Evolutionary conservation across 305 asterid species (phyloP), one percentile per base, ranked within the genome.

Genomic region (Euphrasia arctica): DNA sequence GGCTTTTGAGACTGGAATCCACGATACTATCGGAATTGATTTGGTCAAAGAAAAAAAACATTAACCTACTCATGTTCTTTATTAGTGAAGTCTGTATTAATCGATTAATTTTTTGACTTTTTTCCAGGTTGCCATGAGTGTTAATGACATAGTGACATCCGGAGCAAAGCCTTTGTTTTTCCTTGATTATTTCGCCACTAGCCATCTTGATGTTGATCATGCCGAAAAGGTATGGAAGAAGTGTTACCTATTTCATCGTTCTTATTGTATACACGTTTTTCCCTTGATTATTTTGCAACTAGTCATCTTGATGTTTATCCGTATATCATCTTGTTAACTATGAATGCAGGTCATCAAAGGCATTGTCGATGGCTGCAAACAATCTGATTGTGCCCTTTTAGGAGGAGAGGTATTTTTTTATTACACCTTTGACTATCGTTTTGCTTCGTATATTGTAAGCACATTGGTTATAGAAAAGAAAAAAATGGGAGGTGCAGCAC

Each of bases 131-230:
- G 98, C 98, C 2, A 92, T 92, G 98, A 89, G 98, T 66, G 98
- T 92, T 25, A 92, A 92, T 75, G 98, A 92, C 77, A 89, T 89
- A 34, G 78, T 92, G 84, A 92, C 98, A 4, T 92, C 98, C 7
- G 98, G 98, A 61, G 98, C 96, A 18, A 92, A 87, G 80, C 98
- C 98, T 63, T 80, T 87, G 73, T 92, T 89, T 78, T 89, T 92
- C 79, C 27, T 25, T 25, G 27, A 25, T 25, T 25, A 25, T 25
- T 25, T 25, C 0, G 27, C 27, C 27, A 25, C 98, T 92, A 84
- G 96, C 74, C 91, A 12, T 54, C 91, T 92, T 42, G 97, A 92
- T 64, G 97, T 85, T 63, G 96, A 92, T 74, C 95, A 89, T 70
- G 98, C 98, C 11, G 98, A 92, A 76, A 89, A 87, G 88, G 97